phyloP scores from a whole-genome alignment of 345 rosid species.

The Pelargonium nanum region DNA sequence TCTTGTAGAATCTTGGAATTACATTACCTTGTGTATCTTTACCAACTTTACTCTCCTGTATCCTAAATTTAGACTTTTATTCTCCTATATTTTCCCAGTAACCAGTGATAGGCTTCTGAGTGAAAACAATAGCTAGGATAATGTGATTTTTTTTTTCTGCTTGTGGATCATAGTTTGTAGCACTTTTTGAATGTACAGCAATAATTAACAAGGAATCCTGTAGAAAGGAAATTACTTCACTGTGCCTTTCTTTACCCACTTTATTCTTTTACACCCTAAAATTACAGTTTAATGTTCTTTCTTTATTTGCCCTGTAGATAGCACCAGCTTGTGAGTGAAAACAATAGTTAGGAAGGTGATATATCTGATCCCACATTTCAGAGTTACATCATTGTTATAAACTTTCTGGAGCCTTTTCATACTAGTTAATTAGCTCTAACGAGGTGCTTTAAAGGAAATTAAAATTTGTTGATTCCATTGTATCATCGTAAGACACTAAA shows the following conservation, averaged over 20 bases:
- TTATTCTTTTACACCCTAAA: background rate
- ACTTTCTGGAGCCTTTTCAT: background rate
- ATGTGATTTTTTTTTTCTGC: too few species aligned
- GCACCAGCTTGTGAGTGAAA: background rate
- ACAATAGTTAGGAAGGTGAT: background rate
- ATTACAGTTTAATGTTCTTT: too few species aligned
- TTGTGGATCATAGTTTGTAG: too few species aligned
- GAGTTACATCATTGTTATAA: background rate
- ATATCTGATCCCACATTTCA: background rate
- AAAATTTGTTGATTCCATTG: too few species aligned
- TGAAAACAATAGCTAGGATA: too few species aligned
- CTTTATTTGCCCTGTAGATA: background rate
- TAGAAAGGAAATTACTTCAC: background rate
- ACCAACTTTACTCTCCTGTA: background rate
- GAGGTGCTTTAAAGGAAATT: background rate
- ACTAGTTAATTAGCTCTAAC: background rate
- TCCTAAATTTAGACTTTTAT: too few species aligned
- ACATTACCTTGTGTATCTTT: background rate
- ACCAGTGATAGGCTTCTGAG: background rate
- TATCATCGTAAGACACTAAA: too few species aligned
- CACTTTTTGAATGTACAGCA: background rate
- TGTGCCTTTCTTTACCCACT: background rate
- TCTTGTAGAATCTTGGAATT: background rate
- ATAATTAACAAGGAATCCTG: background rate
- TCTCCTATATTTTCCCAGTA: background rate